Base-by-base conservation (phyloP, 495 filamentous ascomycete genomes). In the Xylaria venustula region DNA sequence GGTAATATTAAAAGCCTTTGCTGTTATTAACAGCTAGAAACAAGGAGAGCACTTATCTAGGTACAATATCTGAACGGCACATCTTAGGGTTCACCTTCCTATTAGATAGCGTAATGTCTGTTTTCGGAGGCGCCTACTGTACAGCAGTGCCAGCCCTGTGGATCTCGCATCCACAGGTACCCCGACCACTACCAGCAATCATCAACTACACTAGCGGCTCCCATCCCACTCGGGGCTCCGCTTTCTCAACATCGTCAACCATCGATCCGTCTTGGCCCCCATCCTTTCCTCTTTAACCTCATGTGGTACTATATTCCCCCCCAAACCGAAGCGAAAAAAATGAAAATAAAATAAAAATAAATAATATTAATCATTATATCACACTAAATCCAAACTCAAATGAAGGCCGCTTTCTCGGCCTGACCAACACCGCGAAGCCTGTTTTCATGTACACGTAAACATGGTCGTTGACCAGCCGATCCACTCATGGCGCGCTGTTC, bases 101-200 rank as follows among this genome's bases (percentile, higher is more conserved):
- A n/a, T n/a, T n/a, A n/a, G n/a, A n/a, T n/a, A n/a, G n/a, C n/a
- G n/a, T n/a, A n/a, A n/a, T n/a, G n/a, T n/a, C n/a, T n/a, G n/a
- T n/a, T n/a, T n/a, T n/a, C n/a, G n/a, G n/a, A n/a, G n/a, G n/a
- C n/a, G n/a, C n/a, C n/a, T n/a, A n/a, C n/a, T n/a, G n/a, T n/a
- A n/a, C n/a, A n/a, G n/a, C n/a, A 57, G 54, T 20, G 17, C 54
- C 54, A 57, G 54, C 40, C 54, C 54, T 55, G 53, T 55, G 53
- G 53, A 55, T 55, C 6, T 37, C 3, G n/a, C n/a, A n/a, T n/a
- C n/a, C n/a, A n/a, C n/a, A n/a, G n/a, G n/a, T n/a, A n/a, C n/a
- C n/a, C n/a, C n/a, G n/a, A n/a, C n/a, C n/a, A n/a, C n/a, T n/a
- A n/a, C n/a, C n/a, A n/a, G n/a, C n/a, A n/a, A n/a, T n/a, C n/a